Conservation (phyloP, 352 stramenopile species). For the Aphanomyces astaci region DNA sequence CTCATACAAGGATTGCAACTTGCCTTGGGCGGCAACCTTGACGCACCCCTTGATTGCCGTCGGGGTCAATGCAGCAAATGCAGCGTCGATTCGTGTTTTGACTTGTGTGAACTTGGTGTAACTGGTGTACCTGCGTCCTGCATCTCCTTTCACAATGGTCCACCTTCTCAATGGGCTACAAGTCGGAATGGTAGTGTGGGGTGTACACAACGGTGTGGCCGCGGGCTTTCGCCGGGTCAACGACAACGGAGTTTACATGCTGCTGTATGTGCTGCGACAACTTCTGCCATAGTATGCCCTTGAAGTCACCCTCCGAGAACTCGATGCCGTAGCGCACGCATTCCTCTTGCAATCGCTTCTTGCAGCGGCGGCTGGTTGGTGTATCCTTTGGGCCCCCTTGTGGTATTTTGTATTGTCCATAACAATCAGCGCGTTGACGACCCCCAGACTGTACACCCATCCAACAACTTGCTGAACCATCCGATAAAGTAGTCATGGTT, state of each 20-base stretch:
- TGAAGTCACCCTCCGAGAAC: background rate
- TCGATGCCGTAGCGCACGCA: constrained; percentile 3
- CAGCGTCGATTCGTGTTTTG: constrained; percentile 11
- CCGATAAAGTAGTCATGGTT: no score
- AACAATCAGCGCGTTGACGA: background rate
- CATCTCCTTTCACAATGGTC: constrained; percentile 25
- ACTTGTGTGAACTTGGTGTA: constrained; percentile 21
- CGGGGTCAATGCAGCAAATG: constrained; percentile 5
- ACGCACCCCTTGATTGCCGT: background rate
- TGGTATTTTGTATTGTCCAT: constrained; percentile 19
- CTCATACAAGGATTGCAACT: background rate
- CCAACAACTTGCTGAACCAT: background rate
- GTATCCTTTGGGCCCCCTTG: constrained; percentile 11
- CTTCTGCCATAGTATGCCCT: constrained; percentile 9
- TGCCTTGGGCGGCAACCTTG: background rate
- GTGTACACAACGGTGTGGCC: constrained; percentile 24
- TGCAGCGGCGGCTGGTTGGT: constrained; percentile 2
- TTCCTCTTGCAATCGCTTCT: background rate
- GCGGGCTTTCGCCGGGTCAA: constrained; percentile 6
- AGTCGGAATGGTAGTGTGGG: constrained; percentile 26
- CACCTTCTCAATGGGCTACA: constrained; percentile 28
- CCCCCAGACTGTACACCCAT: background rate
- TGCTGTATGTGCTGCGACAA: constrained; percentile 6
- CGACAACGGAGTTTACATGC: constrained; percentile 6
- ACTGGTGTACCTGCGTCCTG: constrained; percentile 22